phyloP scores from a whole-genome alignment of 2,329 filamentous ascomycete species.

The Beauveria sp. region DNA sequence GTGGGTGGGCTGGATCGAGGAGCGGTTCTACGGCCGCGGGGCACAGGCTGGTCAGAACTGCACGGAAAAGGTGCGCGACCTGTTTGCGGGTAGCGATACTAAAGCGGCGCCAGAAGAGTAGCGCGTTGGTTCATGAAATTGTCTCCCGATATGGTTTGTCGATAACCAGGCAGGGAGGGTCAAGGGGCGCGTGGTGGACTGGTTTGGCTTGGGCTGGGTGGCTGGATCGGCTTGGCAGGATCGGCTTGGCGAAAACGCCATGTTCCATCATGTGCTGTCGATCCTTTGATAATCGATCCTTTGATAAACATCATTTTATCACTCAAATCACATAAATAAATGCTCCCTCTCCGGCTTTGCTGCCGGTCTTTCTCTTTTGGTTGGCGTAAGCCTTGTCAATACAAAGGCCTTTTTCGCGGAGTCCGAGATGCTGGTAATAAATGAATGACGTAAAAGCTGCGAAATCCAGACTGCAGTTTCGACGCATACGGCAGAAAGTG shows the following conservation, averaged over 20 bases:
- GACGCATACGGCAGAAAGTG: too few relatives aligned
- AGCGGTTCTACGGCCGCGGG: not conserved
- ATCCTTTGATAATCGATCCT: not conserved
- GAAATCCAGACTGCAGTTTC: not conserved
- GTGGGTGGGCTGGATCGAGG: slow-evolving; percentile 10
- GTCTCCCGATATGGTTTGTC: not conserved
- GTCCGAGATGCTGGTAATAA: not conserved
- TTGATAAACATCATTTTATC: not conserved
- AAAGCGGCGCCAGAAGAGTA: not conserved
- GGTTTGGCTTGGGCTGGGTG: not conserved
- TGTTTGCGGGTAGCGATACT: not conserved
- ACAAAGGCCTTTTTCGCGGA: not conserved
- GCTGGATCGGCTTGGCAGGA: not conserved
- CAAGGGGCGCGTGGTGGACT: not conserved
- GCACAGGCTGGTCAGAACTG: not conserved
- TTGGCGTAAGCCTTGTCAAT: not conserved
- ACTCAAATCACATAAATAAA: not conserved
- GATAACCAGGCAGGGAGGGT: not conserved
- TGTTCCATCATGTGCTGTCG: not conserved
- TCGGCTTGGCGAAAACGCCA: not conserved
- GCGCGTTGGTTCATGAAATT: too few relatives aligned
- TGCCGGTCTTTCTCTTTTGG: not conserved
- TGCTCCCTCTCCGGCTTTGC: not conserved
- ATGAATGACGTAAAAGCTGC: not conserved
- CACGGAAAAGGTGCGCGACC: not conserved